Base-by-base conservation (phyloP, 2,329 filamentous ascomycete species). In the Diaporthe helianthi region DNA sequence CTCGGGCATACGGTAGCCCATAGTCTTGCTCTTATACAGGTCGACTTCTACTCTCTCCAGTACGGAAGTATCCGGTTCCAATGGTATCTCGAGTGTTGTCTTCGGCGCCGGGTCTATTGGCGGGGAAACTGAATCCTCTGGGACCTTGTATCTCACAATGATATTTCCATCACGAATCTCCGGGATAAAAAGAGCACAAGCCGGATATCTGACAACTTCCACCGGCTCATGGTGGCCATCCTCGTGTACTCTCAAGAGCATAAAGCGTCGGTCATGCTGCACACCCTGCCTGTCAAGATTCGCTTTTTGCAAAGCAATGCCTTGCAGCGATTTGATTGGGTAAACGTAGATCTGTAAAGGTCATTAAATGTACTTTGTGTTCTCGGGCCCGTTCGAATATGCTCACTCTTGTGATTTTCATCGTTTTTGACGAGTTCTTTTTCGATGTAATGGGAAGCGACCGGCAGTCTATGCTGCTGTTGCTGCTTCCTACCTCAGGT, bases 241-340 rank as follows among this genome's bases (percentile, higher is more conserved):
- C 52, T 79, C 73, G 22, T 81, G 76, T 72, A 86, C 81, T 73
- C 86, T 86, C 71, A 88, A 84, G 4, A 93, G 84, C 87, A 93
- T 92, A 79, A 92, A 93, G 41, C 83, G 83, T 12, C 92, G 86
- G 80, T 94, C 92, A 76, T 91, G 81, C 49, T 82, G 80, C 73
- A 93, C 83, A 17, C 91, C 91, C 72, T 88, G 85, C n/a, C 83
- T 82, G 6, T 85, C 86, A 55, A 93, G 78, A n/a, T 79, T 78
- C 3, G 89, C 84, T 0, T 80, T 78, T 5, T 81, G 70, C 38
- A 93, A 80, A 22, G 83, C 78, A 66, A 90, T 86, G 63, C 86
- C 87, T 44, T 89, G 87, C n/a, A 93, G 84, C 9, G 86, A 90
- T 77, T 93, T 93, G 80, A 93, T 89, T 51, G 92, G 91, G 77